Conservation (phyloP, 1,139 yeast genomes). For the Pichia sp. region DNA sequence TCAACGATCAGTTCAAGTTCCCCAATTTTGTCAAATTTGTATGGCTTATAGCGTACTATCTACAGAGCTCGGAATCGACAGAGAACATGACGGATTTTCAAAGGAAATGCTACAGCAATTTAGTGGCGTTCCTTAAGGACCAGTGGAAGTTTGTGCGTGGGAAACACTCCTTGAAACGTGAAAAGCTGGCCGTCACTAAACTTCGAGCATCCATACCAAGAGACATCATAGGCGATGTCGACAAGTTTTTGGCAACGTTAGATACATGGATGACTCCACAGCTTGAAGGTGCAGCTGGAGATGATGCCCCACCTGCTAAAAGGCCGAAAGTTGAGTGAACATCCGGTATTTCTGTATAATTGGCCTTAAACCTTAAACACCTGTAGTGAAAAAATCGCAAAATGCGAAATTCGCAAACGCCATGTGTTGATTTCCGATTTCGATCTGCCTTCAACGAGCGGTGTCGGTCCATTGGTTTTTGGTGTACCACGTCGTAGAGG, state of each 20-base stretch:
- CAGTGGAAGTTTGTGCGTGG: conserved; percentile 17
- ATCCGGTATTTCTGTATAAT: no score
- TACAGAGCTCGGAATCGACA: conserved; percentile 22
- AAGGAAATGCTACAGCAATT: conserved; percentile 11
- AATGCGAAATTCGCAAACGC: no score
- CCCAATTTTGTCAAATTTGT: conserved; percentile 68
- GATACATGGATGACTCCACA: conserved; percentile 29
- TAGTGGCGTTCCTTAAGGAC: conserved; percentile 19
- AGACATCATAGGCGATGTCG: conserved; percentile 32
- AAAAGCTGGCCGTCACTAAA: conserved; percentile 13
- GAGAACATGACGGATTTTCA: conserved; percentile 19
- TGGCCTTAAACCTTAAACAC: no score
- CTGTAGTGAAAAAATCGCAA: no score
- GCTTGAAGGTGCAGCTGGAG: no score
- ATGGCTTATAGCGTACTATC: conserved; percentile 55
- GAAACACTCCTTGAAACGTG: conserved; percentile 9
- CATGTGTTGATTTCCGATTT: no score
- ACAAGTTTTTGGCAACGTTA: conserved; percentile 30
- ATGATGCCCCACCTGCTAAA: neutral
- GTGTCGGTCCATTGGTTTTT: no score
- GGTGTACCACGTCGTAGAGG: no score
- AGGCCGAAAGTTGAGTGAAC: no score
- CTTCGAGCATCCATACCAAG: conserved; percentile 20
- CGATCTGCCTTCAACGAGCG: no score
- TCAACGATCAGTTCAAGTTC: conserved; percentile 68